Base-by-base conservation (phyloP, 2,329 filamentous ascomycete genomes). In the Aureobasidium sp. region DNA sequence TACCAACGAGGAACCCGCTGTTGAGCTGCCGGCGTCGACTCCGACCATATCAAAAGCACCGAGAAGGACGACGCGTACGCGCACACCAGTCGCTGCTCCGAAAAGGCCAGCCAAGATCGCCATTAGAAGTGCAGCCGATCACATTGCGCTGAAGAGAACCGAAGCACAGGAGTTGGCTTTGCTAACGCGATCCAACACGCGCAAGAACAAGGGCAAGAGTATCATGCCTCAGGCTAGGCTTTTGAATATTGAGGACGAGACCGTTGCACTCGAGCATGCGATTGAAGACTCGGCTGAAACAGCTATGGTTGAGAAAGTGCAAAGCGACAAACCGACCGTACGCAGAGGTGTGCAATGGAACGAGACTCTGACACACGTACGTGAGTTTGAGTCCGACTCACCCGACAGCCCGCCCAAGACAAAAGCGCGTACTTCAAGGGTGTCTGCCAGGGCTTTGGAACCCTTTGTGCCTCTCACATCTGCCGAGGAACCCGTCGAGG, bases 151-250 rank as follows among this genome's bases (percentile, higher is more conserved):
- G 33, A 78, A 77, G 67, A 75, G 74, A 64, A 74, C 74, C 6
- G 77, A 80, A 61, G 77, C 78, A 17, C 78, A 80, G 62, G 74
- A 78, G 60, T 67, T 80, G 9, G 72, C 77, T 11, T 66, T 74
- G 11, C 58, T 74, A 17, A 81, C 78, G 1, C 72, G 74, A 35
- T 69, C 68, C 53, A 81, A 81, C 64, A 81, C 79, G 9, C 71
- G 75, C 42, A 77, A 76, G 67, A 81, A 81, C 67, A 81, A 80
- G 61, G 74, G 74, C 47, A 74, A 74, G 25, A 71, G 74, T 17
- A 66, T 79, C 25, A 67, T 74, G 57, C 78, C 78, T 46, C 69
- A 67, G n/a, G 64, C 75, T 9, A 71, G 75, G 33, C 67, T 81
- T 11, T 68, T 72, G 25, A 77, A 76, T 60, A 68, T 80, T 10